Conservation (phyloP, 805 yeast genomes). For the Zygosaccharomyces rouxii region DNA sequence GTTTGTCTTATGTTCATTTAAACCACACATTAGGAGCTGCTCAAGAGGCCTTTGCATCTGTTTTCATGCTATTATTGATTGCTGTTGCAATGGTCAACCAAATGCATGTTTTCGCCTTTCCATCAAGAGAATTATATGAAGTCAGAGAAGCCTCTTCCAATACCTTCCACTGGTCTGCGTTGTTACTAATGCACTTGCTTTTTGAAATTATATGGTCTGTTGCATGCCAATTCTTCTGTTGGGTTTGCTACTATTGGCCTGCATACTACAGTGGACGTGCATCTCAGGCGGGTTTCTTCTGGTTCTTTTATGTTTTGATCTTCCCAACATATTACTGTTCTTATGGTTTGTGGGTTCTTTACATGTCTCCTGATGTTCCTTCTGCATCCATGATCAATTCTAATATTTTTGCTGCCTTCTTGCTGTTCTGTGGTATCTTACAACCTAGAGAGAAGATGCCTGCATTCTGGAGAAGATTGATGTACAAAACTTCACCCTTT, state of each 20-base stretch:
- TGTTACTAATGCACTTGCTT: conserved; percentile 42
- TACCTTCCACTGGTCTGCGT: conserved; percentile 64
- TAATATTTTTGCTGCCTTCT: conserved; percentile 48
- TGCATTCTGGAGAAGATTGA: conserved; percentile 44
- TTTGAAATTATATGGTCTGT: conserved; percentile 48
- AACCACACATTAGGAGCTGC: conserved; percentile 58
- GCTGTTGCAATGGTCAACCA: conserved; percentile 56
- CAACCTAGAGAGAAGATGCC: conserved; percentile 44
- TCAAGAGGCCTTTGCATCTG: conserved; percentile 57
- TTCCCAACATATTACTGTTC: conserved; percentile 50
- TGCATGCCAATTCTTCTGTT: conserved; percentile 41
- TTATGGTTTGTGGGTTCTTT: conserved; percentile 50
- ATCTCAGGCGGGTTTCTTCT: conserved; percentile 50
- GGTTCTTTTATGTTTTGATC: conserved; percentile 43
- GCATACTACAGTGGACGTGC: conserved; percentile 42
- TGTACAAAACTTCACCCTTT: conserved; percentile 45
- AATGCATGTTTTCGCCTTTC: conserved; percentile 55
- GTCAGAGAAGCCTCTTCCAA: conserved; percentile 70
- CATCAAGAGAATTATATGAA: conserved; percentile 61
- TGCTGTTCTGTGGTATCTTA: conserved; percentile 52
- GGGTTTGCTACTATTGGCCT: conserved; percentile 48
- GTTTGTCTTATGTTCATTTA: conserved; percentile 62
- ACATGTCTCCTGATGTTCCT: conserved; percentile 42
- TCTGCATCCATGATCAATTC: conserved; percentile 42
- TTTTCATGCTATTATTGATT: conserved; percentile 52